phyloP scores from a whole-genome alignment of 2,329 filamentous ascomycete genomes.

The Penicillium sp. region DNA sequence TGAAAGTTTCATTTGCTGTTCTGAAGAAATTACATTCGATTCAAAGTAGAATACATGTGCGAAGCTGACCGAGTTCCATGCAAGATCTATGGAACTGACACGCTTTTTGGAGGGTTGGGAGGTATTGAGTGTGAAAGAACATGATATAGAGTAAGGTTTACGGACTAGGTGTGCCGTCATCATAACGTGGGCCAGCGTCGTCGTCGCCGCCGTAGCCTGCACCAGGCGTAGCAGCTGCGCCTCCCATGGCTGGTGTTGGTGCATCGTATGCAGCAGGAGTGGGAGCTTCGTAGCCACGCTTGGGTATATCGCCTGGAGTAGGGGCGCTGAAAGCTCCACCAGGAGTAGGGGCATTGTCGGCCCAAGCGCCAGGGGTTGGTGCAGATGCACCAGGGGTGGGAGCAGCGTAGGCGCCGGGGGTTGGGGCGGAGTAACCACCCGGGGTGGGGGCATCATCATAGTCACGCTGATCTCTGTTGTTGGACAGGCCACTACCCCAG shows the following conservation, averaged over 20 bases:
- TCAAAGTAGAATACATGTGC: conserved; percentile 25
- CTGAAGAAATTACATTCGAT: conserved; percentile 16
- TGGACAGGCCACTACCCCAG: conserved; percentile 36
- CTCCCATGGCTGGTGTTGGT: conserved; percentile 49
- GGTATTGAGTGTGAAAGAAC: conserved; percentile 11
- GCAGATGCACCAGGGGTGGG: conserved; percentile 69
- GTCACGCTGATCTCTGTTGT: conserved; percentile 36
- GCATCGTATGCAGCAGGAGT: conserved; percentile 41
- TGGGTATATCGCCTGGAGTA: conserved; percentile 39
- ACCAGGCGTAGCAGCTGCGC: conserved; percentile 39
- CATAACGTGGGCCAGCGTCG: conserved; percentile 45
- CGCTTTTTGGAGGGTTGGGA: conserved; percentile 13
- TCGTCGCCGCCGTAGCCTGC: conserved; percentile 38
- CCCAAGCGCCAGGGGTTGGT: conserved; percentile 50
- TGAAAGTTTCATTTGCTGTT: conserved; percentile 9
- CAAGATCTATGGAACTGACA: conserved; percentile 14
- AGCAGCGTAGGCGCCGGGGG: conserved; percentile 60
- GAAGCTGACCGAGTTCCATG: conserved; percentile 17
- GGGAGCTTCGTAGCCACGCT: conserved; percentile 26
- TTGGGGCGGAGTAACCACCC: conserved; percentile 67
- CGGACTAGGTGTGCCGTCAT: conserved; percentile 45
- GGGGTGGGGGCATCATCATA: conserved; percentile 75
- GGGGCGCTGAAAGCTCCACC: conserved; percentile 46
- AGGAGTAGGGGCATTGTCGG: conserved; percentile 47
- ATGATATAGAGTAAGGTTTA: conserved; percentile 17